These are phyloP conservation scores for Penicillium fimorum DNA, from an alignment of 495 filamentous ascomycete species.

Conservation along the genomic window DNA sequence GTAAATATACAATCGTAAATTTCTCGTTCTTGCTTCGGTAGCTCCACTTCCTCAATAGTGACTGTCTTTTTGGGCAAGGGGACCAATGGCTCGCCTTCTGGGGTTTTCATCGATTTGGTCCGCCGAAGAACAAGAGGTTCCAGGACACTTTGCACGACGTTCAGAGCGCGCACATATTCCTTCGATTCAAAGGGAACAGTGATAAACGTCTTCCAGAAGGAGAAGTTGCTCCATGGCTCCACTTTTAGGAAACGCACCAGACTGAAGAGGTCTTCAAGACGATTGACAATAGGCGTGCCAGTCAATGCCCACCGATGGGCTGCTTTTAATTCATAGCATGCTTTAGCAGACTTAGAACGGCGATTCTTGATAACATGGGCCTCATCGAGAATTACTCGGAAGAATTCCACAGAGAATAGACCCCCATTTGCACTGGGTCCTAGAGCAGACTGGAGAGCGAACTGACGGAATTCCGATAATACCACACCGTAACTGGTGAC, in stretches of 20 bases:
- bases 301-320: slow-evolving; percentile 91
- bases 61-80: slow-evolving; percentile 78
- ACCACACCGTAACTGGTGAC: slow-evolving; percentile 96
- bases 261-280: slow-evolving; percentile 94
- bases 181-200: slow-evolving; percentile 95
- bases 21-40: slow-evolving; percentile 78
- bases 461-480: slow-evolving; percentile 80
- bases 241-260: slow-evolving; percentile 87
- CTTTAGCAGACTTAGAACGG: slow-evolving; percentile 81
- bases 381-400: slow-evolving; percentile 92
- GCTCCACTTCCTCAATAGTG: slow-evolving; percentile 79
- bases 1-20: slow-evolving; percentile 89
- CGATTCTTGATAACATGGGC: slow-evolving; percentile 94
- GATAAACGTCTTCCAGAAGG: slow-evolving; percentile 98
- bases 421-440: slow-evolving; percentile 63
- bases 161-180: slow-evolving; percentile 86
- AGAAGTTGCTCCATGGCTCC: slow-evolving; percentile 97
- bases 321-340: slow-evolving; percentile 84
- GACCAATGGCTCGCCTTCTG: slow-evolving; percentile 81
- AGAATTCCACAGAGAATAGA: slow-evolving; percentile 88
- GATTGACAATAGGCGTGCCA: slow-evolving; percentile 95
- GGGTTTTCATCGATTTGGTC: slow-evolving; percentile 98
- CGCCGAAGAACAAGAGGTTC: slow-evolving; percentile 93
- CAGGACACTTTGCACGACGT: slow-evolving; percentile 94
- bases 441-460: slow-evolving; percentile 52